These are phyloP conservation scores for Coniferiporia sulphurascens DNA, from an alignment of 1,284 basidiomycete species.

Conservation along the genomic window DNA sequence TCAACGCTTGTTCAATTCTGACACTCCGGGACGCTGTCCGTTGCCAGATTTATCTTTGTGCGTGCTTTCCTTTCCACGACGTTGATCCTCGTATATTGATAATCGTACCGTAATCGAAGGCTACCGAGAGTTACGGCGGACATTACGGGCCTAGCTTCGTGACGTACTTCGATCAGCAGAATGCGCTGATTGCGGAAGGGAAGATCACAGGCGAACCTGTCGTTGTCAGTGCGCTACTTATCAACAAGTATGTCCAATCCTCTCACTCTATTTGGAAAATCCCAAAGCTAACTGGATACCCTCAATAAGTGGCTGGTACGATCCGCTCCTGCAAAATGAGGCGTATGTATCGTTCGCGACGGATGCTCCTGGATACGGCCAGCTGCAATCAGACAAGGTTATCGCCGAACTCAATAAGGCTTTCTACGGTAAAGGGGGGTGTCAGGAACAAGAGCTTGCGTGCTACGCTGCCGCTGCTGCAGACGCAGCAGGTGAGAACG, in stretches of 20 bases:
- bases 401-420: slow-evolving; percentile 43
- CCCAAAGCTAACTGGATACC: not conserved
- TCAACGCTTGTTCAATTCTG: slow-evolving; percentile 3
- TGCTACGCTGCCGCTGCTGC: slow-evolving; percentile 43
- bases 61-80: not conserved
- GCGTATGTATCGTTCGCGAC: slow-evolving; percentile 58
- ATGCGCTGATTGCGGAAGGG: slow-evolving; percentile 45
- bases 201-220: slow-evolving; percentile 32
- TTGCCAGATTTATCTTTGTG: slow-evolving; percentile 51
- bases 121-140: slow-evolving; percentile 62
- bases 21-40: not conserved
- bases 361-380: slow-evolving; percentile 60
- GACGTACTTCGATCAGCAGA: slow-evolving; percentile 63
- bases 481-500: slow-evolving; percentile 16
- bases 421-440: slow-evolving; percentile 46
- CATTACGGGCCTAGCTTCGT: slow-evolving; percentile 65
- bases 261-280: not conserved
- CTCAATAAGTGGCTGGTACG: slow-evolving; percentile 54
- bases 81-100: not conserved
- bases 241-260: slow-evolving; percentile 32
- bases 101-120: not conserved
- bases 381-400: slow-evolving; percentile 44
- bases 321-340: slow-evolving; percentile 57
- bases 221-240: slow-evolving; percentile 38
- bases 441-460: slow-evolving; percentile 44